A percentile compares a stretch with the other conserved stretches of the same genome.
These are phyloP conservation scores for Symmetrospora coprosmae DNA, from an alignment of 768 basidiomycete species.

Conservation along the genomic window DNA sequence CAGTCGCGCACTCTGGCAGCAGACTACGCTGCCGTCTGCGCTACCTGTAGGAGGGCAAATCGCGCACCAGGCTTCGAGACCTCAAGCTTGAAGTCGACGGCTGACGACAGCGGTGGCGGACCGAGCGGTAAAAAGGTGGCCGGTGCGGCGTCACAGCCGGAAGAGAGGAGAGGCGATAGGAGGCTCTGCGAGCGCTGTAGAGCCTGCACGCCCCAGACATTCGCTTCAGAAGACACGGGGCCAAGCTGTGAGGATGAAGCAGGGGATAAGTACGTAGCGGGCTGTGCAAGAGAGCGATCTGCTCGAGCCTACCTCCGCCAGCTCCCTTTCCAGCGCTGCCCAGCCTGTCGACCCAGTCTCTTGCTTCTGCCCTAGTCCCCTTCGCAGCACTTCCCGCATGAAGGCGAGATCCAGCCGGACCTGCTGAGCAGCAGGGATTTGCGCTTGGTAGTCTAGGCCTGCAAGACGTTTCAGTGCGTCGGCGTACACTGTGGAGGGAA, in stretches of 20 bases:
- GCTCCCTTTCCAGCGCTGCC: background rate
- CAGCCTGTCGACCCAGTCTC: background rate
- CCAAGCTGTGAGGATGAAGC: too few relatives aligned
- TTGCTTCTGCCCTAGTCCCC: background rate
- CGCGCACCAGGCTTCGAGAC: conserved; percentile 5
- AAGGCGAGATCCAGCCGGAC: background rate
- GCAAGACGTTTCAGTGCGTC: too few relatives aligned
- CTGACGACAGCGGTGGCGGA: background rate
- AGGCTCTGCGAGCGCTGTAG: conserved; percentile 8
- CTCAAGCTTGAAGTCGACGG: conserved; percentile 6
- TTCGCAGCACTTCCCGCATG: background rate
- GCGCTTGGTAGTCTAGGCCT: background rate
- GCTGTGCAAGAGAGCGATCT: too few relatives aligned
- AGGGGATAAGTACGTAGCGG: too few relatives aligned
- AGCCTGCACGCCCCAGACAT: background rate
- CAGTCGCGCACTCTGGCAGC: too few relatives aligned
- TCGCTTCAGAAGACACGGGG: too few relatives aligned
- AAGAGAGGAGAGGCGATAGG: background rate
- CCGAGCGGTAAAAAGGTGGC: background rate
- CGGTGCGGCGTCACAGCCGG: background rate
- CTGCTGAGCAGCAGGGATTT: background rate
- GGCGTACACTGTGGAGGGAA: background rate
- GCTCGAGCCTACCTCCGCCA: background rate
- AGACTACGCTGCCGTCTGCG: background rate
- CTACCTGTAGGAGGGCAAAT: conserved; percentile 10